Evolutionary conservation across 768 basidiomycete genomes (phyloP).

Genomic region (Chalciporus piperatus): DNA sequence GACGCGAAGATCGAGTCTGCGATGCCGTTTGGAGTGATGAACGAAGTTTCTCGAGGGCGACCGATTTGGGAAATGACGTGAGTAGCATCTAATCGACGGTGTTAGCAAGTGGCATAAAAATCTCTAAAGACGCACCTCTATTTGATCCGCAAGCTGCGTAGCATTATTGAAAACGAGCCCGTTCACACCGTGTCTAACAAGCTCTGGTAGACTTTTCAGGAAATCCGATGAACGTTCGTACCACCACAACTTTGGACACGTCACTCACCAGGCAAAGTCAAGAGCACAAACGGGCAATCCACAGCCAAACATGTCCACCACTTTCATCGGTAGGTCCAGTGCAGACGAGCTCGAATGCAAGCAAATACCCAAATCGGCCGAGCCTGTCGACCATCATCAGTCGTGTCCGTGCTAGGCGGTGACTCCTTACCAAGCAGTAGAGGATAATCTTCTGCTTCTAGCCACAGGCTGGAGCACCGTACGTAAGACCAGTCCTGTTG

Average conservation of each 20-base stretch:
- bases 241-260: neutral
- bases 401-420: neutral
- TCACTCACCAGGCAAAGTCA: slow-evolving; percentile 75
- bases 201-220: slow-evolving; percentile 66
- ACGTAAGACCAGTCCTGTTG: slow-evolving; percentile 74
- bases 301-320: slow-evolving; percentile 99
- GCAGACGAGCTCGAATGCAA: slow-evolving; percentile 89
- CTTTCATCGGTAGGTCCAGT: slow-evolving; percentile 96
- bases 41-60: slow-evolving; percentile 49
- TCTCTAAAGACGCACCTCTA: slow-evolving; percentile 43
- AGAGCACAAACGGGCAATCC: slow-evolving; percentile 91
- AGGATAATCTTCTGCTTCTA: slow-evolving; percentile 90
- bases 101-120: neutral
- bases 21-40: slow-evolving; percentile 43
- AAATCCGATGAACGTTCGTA: slow-evolving; percentile 4
- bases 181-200: slow-evolving; percentile 82
- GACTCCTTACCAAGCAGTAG: slow-evolving; percentile 63
- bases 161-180: slow-evolving; percentile 76
- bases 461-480: slow-evolving; percentile 78
- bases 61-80: slow-evolving; percentile 55
- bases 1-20: slow-evolving; percentile 21
- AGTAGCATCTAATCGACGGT: slow-evolving; percentile 48
- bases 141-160: slow-evolving; percentile 62
- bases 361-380: slow-evolving; percentile 89
- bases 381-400: slow-evolving; percentile 48